phyloP scores from a whole-genome alignment of 1,284 basidiomycete genomes.

The Mycena citricolor region DNA sequence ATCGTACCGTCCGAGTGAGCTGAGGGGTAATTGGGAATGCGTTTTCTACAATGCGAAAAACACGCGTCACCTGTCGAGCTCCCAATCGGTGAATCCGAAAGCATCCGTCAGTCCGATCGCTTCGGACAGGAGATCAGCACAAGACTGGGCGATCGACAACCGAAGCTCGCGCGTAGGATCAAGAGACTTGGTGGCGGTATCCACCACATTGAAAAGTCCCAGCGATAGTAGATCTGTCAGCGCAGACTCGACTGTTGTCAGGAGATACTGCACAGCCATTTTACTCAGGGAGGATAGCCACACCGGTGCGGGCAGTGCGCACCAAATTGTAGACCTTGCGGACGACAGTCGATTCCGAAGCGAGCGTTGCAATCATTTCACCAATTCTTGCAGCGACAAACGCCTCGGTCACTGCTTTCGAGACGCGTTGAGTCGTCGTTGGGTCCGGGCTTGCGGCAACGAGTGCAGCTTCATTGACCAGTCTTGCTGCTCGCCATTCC shows the following conservation, averaged over 20 bases:
- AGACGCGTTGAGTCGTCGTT: conserved; percentile 54
- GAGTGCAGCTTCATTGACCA: conserved; percentile 51
- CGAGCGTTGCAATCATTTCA: conserved; percentile 43
- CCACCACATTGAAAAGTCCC: conserved; percentile 37
- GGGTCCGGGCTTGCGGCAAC: conserved; percentile 45
- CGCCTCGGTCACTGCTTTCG: conserved; percentile 66
- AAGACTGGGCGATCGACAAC: conserved; percentile 48
- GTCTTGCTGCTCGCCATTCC: conserved; percentile 60
- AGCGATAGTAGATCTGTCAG: conserved; percentile 61
- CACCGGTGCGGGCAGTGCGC: conserved; percentile 25
- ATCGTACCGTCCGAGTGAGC: conserved; percentile 64
- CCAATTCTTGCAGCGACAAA: conserved; percentile 59
- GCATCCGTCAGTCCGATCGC: conserved; percentile 72
- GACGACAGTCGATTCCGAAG: conserved; percentile 37
- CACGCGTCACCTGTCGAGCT: conserved; percentile 60
- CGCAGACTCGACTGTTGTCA: conserved; percentile 56
- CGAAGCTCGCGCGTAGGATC: conserved; percentile 57
- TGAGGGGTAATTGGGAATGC: conserved; percentile 23
- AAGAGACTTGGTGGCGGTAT: conserved; percentile 24
- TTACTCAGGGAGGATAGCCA: no score
- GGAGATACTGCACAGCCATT: conserved; percentile 63
- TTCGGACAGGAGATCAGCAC: conserved; percentile 61
- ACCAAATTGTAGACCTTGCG: conserved; percentile 52
- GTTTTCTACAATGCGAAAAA: background rate
- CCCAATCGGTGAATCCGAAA: conserved; percentile 78